These are phyloP conservation scores for Mortierella sp. DNA, from an alignment of 371 early-diverging fungal genomes.

Conservation along the genomic window DNA sequence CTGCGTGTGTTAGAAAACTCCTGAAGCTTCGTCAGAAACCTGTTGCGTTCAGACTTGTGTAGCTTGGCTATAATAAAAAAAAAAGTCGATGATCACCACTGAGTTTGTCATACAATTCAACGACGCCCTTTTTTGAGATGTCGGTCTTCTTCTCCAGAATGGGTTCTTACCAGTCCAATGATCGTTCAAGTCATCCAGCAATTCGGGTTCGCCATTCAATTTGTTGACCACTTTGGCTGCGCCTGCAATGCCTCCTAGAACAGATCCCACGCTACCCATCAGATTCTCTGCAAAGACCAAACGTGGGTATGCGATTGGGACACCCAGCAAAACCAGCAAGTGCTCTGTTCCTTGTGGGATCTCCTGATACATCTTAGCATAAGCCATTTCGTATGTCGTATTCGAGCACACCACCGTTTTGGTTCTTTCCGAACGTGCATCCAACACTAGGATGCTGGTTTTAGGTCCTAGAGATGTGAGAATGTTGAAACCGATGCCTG, in stretches of 20 bases:
- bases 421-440: slow-evolving; percentile 83
- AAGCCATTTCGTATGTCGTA: slow-evolving; percentile 72
- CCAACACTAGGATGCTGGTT: slow-evolving; percentile 73
- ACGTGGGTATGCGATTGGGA: slow-evolving; percentile 83
- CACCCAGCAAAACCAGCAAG: slow-evolving; percentile 75
- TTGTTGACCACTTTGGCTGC: slow-evolving; percentile 65
- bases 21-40: slow-evolving; percentile 74
- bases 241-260: slow-evolving; percentile 49
- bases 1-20: slow-evolving; percentile 66
- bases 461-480: slow-evolving; percentile 75
- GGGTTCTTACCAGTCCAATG: slow-evolving; percentile 61
- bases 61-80: slow-evolving; percentile 56
- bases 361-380: slow-evolving; percentile 62
- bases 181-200: slow-evolving; percentile 85
- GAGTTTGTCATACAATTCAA: background rate
- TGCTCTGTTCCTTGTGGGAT: slow-evolving; percentile 70
- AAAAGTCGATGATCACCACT: slow-evolving; percentile 64
- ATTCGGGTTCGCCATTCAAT: slow-evolving; percentile 85
- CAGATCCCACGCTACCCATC: slow-evolving; percentile 59
- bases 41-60: slow-evolving; percentile 77
- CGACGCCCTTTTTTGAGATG: no score
- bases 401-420: slow-evolving; percentile 70
- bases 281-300: slow-evolving; percentile 74
- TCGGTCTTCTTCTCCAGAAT: no score
- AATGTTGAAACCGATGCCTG: slow-evolving; percentile 58